A percentile compares a stretch with the other conserved stretches of the same genome.
These are phyloP conservation scores for Coniophora puteana DNA, from an alignment of 1,284 basidiomycete species.

Conservation along the genomic window DNA sequence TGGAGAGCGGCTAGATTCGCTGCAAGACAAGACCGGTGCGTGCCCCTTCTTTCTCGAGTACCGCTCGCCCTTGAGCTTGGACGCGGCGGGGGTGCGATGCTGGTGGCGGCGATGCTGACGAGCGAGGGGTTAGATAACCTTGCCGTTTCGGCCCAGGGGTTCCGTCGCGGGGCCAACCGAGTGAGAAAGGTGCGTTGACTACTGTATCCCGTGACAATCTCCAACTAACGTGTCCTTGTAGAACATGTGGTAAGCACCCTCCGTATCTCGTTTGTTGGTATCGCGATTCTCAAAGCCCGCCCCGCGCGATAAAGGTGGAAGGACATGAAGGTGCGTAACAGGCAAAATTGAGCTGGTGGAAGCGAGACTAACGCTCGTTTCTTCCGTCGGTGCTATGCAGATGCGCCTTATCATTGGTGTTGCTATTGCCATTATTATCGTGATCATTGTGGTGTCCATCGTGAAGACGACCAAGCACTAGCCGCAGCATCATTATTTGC, in stretches of 20 bases:
- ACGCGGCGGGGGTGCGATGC: conserved; percentile 5
- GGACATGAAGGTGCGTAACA: conserved; percentile 81
- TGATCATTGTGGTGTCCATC: conserved; percentile 92
- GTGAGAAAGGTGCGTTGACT: conserved; percentile 85
- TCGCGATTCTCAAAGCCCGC: conserved; percentile 11
- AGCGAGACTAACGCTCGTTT: not conserved
- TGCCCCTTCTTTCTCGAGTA: conserved; percentile 15
- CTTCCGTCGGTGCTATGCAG: conserved; percentile 32
- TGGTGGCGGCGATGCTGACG: too few species aligned
- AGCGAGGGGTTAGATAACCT: too few species aligned
- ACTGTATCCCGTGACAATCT: conserved; percentile 17
- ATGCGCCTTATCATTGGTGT: conserved; percentile 90
- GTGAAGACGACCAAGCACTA: conserved; percentile 72
- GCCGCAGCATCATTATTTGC: too few species aligned
- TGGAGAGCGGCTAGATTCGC: conserved; percentile 89
- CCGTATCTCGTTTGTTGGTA: conserved; percentile 2
- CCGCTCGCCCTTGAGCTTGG: not conserved
- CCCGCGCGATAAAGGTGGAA: conserved; percentile 71
- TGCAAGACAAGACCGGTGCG: conserved; percentile 98
- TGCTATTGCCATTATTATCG: conserved; percentile 82
- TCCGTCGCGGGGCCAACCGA: conserved; percentile 94
- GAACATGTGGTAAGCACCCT: conserved; percentile 84
- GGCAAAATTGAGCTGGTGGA: conserved; percentile 9
- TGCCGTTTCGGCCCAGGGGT: conserved; percentile 98
- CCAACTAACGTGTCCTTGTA: conserved; percentile 24